Base-by-base conservation (phyloP, 176 grass and related monocot genomes). In the Panicum miliaceum region DNA sequence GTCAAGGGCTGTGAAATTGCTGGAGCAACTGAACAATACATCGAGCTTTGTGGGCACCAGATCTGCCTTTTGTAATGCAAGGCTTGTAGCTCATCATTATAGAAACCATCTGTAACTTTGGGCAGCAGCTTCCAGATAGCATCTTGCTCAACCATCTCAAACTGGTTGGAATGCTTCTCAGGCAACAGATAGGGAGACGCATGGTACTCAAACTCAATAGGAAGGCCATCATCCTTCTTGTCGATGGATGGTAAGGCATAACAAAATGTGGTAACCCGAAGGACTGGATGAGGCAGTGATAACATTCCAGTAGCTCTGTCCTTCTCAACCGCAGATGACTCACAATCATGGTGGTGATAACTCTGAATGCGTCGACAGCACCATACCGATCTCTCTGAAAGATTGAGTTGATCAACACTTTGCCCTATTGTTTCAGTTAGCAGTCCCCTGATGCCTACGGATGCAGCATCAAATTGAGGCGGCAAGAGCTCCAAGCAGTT, bases 401-500 rank as follows among this genome's bases (percentile, higher is more conserved):
- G 20, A 23, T n/a, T 14, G 20, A 20, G 18, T 26, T 4, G 10
- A 20, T 36, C 13, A 4, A 3, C 2, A 25, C 38, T 38, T 58
- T 60, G 11, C 22, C 22, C 9, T 0, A 23, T 13, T 57, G n/a
- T 56, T 58, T 59, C 53, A 16, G 14, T 8, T 6, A 58, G 10
- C n/a, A 69, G 19, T 12, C 40, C n/a, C 48, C 29, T 68, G 4
- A 68, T 68, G 8, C 23, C 41, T 26, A 10, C 36, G 0, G 12
- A 41, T 6, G 79, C 79, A 7, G 36, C 50, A 8, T 10, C 36
- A 16, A 70, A 71, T 12, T 81, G 79, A 23, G 65, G 79, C 20
- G 79, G 79, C 36, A 81, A 12, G 65, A 81, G 50, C 36, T 81
- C n/a, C 65, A 81, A 58, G 65, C n/a, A 56, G 41, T 50, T 43